Conservation (phyloP, 2,329 filamentous ascomycete genomes). For the Sporothrix pseudoabietina region DNA sequence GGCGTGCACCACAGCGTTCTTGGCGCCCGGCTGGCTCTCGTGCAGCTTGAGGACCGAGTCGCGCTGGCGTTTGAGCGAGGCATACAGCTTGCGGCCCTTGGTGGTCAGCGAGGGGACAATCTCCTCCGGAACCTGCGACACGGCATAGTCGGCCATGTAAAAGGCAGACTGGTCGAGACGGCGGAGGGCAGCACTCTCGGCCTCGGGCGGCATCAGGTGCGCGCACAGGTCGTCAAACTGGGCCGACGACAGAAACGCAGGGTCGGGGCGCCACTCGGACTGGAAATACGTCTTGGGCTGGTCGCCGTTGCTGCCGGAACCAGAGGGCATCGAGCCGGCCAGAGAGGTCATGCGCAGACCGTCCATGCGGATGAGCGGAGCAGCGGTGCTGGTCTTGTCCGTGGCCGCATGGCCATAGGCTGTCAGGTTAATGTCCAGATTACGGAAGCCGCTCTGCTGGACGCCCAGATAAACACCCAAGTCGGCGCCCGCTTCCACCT, state of each 20-base stretch:
- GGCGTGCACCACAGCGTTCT: not conserved
- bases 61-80: constrained; percentile 28
- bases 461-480: constrained; percentile 31
- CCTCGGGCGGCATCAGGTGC: constrained; percentile 28
- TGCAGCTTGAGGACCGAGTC: constrained; percentile 29
- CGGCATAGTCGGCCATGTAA: constrained; percentile 34
- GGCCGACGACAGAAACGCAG: constrained; percentile 27
- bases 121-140: constrained; percentile 21
- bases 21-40: not conserved
- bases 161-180: constrained; percentile 32
- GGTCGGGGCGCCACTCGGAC: constrained; percentile 32
- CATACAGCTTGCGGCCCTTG: constrained; percentile 34
- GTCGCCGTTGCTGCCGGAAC: not conserved
- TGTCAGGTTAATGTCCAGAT: constrained; percentile 34
- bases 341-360: constrained; percentile 35
- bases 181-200: constrained; percentile 30
- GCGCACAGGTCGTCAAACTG: constrained; percentile 32
- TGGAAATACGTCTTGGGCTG: constrained; percentile 34
- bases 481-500: constrained; percentile 20
- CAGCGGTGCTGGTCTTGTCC: not conserved
- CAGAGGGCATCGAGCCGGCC: constrained; percentile 30
- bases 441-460: constrained; percentile 33
- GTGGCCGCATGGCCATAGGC: constrained; percentile 17
- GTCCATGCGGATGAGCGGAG: constrained; percentile 33
- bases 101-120: constrained; percentile 19